Base-by-base conservation (phyloP, 2,329 filamentous ascomycete genomes). In the Xylariaceae sp. region DNA sequence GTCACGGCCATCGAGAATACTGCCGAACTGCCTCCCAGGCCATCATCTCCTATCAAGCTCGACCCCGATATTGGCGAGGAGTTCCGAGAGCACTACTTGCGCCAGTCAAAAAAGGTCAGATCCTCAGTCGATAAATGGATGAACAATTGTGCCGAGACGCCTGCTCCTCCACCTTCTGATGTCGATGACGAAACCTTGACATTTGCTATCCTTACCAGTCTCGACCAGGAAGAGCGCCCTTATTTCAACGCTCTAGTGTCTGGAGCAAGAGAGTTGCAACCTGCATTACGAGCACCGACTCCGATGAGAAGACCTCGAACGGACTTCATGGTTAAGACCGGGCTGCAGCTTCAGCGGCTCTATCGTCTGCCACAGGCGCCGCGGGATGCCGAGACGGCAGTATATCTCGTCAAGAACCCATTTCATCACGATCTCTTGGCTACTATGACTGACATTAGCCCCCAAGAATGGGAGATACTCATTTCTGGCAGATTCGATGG, bases 401-500 rank as follows among this genome's bases (percentile, higher is more conserved):
- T 94, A 60, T 97, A 90, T 66, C 82, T 97, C 44, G 81, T 97
- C 57, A 90, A 88, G 68, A 88, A 97, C 67, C 85, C 86, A 0
- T 77, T 82, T 12, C 83, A 94, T 45, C 93, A 97, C 68, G 88
- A 94, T 64, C 84, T 96, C 31, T 82, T 97, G 3, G 86, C 90
- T 39, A 96, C 93, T 0, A 79, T 97, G 45, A 86, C 89, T 34
- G 90, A 92, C 47, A 94, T 97, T 61, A 94, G 88, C 66, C 82
- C 86, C 43, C 88, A 89, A n/a, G 93, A 97, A 70, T 97, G 93
- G 93, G 93, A 97, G 57, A 96, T 97, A 50, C 78, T 97, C 12
- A 90, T 88, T 5, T 97, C 93, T 0, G 93, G 93, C 28, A 88
- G 93, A 28, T 97, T 97, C 63, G 92, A 97, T 66, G 93, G 93